Evolutionary conservation across 2,329 filamentous ascomycete species (phyloP), one percentile per base, ranked within the genome.

Genomic region (Fusarium musae): DNA sequence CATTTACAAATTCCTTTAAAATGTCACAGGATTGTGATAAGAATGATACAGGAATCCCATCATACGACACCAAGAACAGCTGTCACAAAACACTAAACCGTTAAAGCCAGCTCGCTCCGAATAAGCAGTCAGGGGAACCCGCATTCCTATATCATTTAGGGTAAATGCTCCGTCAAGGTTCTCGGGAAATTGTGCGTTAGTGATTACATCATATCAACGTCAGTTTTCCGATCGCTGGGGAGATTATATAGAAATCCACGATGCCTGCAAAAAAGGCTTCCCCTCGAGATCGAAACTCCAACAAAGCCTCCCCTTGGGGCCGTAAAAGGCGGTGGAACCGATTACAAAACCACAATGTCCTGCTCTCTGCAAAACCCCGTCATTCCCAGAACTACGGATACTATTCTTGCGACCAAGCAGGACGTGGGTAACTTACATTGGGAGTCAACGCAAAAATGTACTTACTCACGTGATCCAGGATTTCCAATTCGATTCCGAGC

Each of bases 401-500:
- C 42, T 19, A 54, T n/a, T 42, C 40, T 52, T 36, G n/a, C 63
- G 10, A 54, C 37, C 19, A n/a, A 17, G 46, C 36, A 54, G 32
- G 26, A 68, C 65, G 65, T 68, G 36, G 30, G 54, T 68, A 61
- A 34, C 5, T 28, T 40, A 0, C 16, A 23, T 9, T 17, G 34
- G 15, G 3, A 9, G 8, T 36, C 16, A 17, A 17, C 34, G 16
- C 34, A 36, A 17, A 36, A 36, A 23, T 15, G 34, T 28, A 5
- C n/a, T 23, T 36, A 17, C 64, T 67, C 53, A 67, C 53, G 63
- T 67, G 64, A 61, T 30, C 21, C 19, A 67, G 63, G 6, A 52
- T 36, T 26, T 23, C 8, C n/a, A 21, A 39, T 30, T n/a, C 36
- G 47, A 68, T 21, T 16, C 32, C 39, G 63, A 59, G 36, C 63